A percentile compares a stretch with the other conserved stretches of the same genome.
Conservation (phyloP, 257 asterid species). For the Nicotiana sylvestris region DNA sequence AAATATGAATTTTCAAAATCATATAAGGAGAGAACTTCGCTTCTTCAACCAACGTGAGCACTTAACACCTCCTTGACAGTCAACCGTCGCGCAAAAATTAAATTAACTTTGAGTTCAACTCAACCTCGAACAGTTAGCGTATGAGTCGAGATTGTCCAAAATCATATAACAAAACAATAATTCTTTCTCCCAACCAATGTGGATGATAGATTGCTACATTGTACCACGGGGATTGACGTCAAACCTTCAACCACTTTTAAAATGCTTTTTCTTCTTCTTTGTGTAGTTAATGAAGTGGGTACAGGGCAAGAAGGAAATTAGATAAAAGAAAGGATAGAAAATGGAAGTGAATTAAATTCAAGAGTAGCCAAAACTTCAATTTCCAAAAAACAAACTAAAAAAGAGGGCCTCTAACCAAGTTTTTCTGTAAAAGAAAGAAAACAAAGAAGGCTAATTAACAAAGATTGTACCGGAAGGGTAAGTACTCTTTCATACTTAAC, state of each 20-base stretch:
- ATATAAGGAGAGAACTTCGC: not conserved
- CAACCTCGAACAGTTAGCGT: not conserved
- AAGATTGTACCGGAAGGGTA: fast-evolving
- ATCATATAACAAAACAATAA: not conserved
- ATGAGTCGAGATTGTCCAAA: not conserved
- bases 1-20: not conserved
- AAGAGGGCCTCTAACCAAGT: not conserved
- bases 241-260: not conserved
- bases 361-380: not conserved
- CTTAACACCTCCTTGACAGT: not conserved
- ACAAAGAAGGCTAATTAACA: too few relatives aligned
- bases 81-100: not conserved
- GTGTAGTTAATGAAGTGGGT: not conserved
- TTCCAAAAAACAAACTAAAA: not conserved
- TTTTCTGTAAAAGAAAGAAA: not conserved
- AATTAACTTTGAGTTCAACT: not conserved
- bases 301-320: not conserved
- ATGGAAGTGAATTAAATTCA: not conserved
- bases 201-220: too few relatives aligned
- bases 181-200: too few relatives aligned
- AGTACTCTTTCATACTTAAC: too few relatives aligned
- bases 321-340: not conserved
- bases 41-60: not conserved
- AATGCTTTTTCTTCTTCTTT: not conserved
- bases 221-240: not conserved